These are phyloP conservation scores for Triangularia setosa DNA, from an alignment of 2,329 filamentous ascomycete species.

Conservation along the genomic window DNA sequence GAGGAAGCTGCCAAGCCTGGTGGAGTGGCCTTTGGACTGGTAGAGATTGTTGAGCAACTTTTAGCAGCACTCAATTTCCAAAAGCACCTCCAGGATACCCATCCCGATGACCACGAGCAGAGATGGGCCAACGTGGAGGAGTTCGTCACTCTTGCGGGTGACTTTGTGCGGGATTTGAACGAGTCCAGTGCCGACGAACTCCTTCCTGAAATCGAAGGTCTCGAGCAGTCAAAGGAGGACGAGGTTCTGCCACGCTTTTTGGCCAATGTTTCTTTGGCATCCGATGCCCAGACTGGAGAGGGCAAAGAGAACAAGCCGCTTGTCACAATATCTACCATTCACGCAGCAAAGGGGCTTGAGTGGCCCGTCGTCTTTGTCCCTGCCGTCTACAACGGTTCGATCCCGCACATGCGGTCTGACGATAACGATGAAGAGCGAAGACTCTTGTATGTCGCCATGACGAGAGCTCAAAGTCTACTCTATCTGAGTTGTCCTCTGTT, in stretches of 20 bases:
- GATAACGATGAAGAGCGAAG: slow-evolving; percentile 84
- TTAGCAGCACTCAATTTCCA: slow-evolving; percentile 67
- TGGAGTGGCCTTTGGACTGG: slow-evolving; percentile 36
- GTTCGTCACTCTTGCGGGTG: slow-evolving; percentile 72
- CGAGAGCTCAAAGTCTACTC: slow-evolving; percentile 77
- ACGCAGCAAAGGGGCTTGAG: slow-evolving; percentile 91
- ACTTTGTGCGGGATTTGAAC: slow-evolving; percentile 54
- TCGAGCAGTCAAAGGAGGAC: slow-evolving; percentile 65
- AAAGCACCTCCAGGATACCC: slow-evolving; percentile 66
- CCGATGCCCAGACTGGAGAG: slow-evolving; percentile 66
- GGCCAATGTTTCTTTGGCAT: slow-evolving; percentile 84
- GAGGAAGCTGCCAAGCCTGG: slow-evolving; percentile 26
- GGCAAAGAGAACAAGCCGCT: slow-evolving; percentile 55
- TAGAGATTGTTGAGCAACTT: slow-evolving; percentile 48
- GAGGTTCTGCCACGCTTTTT: slow-evolving; percentile 70
- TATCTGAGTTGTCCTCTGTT: slow-evolving; percentile 79
- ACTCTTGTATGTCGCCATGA: slow-evolving; percentile 95
- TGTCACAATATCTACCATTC: slow-evolving; percentile 92
- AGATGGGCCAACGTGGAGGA: slow-evolving; percentile 89
- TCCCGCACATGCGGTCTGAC: slow-evolving; percentile 82
- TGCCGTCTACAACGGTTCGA: slow-evolving; percentile 82
- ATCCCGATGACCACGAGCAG: slow-evolving; percentile 70
- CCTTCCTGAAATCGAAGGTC: slow-evolving; percentile 65
- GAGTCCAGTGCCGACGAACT: slow-evolving; percentile 51
- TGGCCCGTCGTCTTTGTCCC: slow-evolving; percentile 96